Base-by-base conservation (phyloP, 208 protist genomes). In the Tritrichomonas musculus region DNA sequence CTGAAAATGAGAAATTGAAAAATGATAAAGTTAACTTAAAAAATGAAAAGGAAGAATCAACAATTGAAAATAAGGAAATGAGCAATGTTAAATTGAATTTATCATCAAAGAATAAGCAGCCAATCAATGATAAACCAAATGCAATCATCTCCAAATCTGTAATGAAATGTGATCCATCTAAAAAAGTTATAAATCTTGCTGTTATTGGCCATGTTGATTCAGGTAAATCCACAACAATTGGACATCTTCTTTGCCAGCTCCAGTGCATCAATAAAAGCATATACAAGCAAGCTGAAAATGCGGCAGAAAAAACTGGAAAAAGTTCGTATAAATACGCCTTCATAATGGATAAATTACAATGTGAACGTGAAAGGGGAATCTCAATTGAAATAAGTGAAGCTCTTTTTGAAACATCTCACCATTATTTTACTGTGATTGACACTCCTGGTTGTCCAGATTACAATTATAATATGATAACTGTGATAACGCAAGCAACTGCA, bases 391-490 rank as follows among this genome's bases (percentile, higher is more conserved):
- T 97, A 75, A 96, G 97, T 57, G 96, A 97, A 17, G 96, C 96
- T 92, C 96, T 96, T 93, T 98, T 99, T 93, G 96, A 97, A 94
- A 98, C 98, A 27, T 94, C 94, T 80, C 97, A 96, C 80, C 97
- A 95, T 92, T 93, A 96, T 72, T 97, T 95, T 84, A 98, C 97
- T 66, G 97, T 98, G 94, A 97, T 98, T 93, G 97, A 98, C 95
- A 97, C 96, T 77, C 97, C 97, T 82, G 97, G 97, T 27, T 97
- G 98, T 95, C 95, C 96, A 96, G 97, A 97, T 93, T 99, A 98
- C 94, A 98, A 99, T 73, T 98, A 98, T 41, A 98, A 99, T 92
- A 99, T 99, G 98, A 99, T 99, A 94, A 96, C 97, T 88, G 98
- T 98, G 82, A 98, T 98, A 0, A 97, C 97, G 17, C 98, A 99